Evolutionary conservation across 1,284 basidiomycete genomes (phyloP).

Genomic region (Rhodotorula mucilaginosa): DNA sequence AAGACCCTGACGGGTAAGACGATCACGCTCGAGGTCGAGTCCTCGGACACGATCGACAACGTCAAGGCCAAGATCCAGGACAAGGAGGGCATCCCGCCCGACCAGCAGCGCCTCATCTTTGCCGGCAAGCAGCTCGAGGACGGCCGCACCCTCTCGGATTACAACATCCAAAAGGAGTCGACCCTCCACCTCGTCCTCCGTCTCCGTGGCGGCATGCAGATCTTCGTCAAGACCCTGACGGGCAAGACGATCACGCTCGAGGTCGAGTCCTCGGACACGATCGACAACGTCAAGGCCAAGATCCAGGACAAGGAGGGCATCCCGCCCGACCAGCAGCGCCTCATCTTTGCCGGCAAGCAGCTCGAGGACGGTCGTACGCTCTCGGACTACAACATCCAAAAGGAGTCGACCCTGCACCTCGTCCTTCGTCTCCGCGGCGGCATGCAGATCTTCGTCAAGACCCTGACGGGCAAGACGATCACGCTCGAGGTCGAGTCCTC

Average conservation of each 20-base stretch:
- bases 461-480: constrained; percentile 47
- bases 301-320: constrained; percentile 51
- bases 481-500: constrained; percentile 59
- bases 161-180: too few relatives aligned
- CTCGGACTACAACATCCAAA: constrained; percentile 85
- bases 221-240: constrained; percentile 72
- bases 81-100: constrained; percentile 48
- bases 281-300: constrained; percentile 71
- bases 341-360: constrained; percentile 90
- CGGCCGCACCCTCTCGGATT: too few relatives aligned
- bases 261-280: constrained; percentile 84
- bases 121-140: constrained; percentile 52
- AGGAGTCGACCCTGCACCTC: constrained; percentile 92
- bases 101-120: constrained; percentile 54
- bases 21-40: constrained; percentile 56
- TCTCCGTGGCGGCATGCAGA: constrained; percentile 94
- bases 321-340: constrained; percentile 87
- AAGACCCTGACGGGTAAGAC: constrained; percentile 52
- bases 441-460: constrained; percentile 60
- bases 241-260: constrained; percentile 72
- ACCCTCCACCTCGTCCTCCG: constrained; percentile 50
- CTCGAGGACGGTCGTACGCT: constrained; percentile 65
- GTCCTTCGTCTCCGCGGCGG: constrained; percentile 83
- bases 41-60: constrained; percentile 57
- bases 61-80: constrained; percentile 54